A percentile compares a stretch with the other conserved stretches of the same genome.
phyloP scores from a whole-genome alignment of 2,329 filamentous ascomycete species.

The Sporothrix humicola region DNA sequence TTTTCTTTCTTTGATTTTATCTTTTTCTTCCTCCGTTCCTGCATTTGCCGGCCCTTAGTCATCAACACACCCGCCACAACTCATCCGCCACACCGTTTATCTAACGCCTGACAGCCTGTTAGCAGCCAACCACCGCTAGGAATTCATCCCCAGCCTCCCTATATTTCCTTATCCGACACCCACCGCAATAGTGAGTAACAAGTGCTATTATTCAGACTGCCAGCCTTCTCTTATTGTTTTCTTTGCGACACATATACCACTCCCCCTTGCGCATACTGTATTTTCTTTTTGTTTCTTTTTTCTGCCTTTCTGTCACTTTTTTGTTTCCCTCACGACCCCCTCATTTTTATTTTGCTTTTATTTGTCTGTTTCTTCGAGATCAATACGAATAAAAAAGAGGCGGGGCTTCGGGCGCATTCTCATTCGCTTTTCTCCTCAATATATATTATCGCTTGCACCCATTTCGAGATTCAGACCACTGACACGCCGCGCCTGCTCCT shows the following conservation, averaged over 20 bases:
- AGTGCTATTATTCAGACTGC: not conserved
- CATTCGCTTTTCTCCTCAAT: not conserved
- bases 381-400: conserved; percentile 14
- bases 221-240: conserved; percentile 18
- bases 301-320: not conserved
- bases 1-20: conserved; percentile 25
- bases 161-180: conserved; percentile 10
- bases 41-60: conserved; percentile 21
- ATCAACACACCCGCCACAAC: conserved; percentile 34
- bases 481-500: not conserved
- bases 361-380: not conserved
- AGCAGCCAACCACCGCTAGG: conserved; percentile 32
- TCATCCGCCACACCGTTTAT: conserved; percentile 20
- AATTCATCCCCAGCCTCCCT: conserved; percentile 33
- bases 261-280: not conserved
- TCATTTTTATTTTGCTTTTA: not conserved
- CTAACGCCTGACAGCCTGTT: not conserved
- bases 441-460: too few relatives aligned
- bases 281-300: conserved; percentile 21
- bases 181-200: conserved; percentile 2
- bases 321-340: not conserved
- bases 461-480: conserved; percentile 17
- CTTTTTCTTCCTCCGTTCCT: conserved; percentile 37
- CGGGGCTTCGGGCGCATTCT: not conserved
- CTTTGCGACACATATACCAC: conserved; percentile 17